These are phyloP conservation scores for Chiua virens DNA, from an alignment of 768 basidiomycete species.

Conservation along the genomic window DNA sequence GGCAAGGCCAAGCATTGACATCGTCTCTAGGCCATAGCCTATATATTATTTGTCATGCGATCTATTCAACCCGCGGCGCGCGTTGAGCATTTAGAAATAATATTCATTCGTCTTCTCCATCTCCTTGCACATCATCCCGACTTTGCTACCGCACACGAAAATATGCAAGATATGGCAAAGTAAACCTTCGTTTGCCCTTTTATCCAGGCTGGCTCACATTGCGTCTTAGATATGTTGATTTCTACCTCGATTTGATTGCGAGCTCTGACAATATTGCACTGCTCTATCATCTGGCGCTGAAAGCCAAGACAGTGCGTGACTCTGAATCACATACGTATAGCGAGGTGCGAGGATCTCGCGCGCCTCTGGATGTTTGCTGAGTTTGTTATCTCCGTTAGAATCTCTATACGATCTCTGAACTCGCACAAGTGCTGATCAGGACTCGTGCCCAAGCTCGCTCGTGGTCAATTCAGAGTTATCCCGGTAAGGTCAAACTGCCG, in stretches of 20 bases:
- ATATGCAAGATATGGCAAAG: constrained; percentile 79
- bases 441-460: constrained; percentile 55
- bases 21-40: constrained; percentile 51
- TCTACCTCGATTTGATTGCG: constrained; percentile 79
- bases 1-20: background rate
- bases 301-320: constrained; percentile 87
- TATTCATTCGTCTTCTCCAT: constrained; percentile 84
- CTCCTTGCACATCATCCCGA: constrained; percentile 95
- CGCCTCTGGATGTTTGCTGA: background rate
- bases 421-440: constrained; percentile 87
- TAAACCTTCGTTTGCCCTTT: constrained; percentile 35
- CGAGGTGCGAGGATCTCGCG: constrained; percentile 48
- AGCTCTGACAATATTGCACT: constrained; percentile 82
- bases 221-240: constrained; percentile 72
- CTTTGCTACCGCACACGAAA: constrained; percentile 66
- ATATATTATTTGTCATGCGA: constrained; percentile 49
- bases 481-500: constrained; percentile 78
- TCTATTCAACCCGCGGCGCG: constrained; percentile 51
- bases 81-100: constrained; percentile 72
- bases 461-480: constrained; percentile 80
- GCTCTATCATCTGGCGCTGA: constrained; percentile 77
- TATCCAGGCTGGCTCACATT: background rate
- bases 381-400: constrained; percentile 48
- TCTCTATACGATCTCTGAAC: constrained; percentile 82
- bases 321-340: constrained; percentile 62